These are phyloP conservation scores for Naematelia encephala DNA, from an alignment of 768 basidiomycete species.

Conservation along the genomic window DNA sequence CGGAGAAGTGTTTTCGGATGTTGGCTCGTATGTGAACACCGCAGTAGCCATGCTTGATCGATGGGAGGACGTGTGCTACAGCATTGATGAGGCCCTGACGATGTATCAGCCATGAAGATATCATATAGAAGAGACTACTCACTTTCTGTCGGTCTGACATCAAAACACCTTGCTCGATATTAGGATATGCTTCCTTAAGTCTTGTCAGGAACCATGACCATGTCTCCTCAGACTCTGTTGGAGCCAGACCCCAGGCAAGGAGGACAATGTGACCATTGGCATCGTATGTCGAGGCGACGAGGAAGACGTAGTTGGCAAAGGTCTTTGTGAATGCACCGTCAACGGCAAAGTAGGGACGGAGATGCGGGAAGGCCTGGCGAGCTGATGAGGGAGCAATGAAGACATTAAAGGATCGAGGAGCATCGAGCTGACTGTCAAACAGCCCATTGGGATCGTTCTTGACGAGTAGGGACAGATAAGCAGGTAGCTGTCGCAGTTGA, in stretches of 20 bases:
- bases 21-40: background rate
- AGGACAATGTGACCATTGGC: background rate
- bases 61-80: background rate
- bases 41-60: background rate
- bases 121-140: background rate
- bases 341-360: background rate
- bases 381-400: background rate
- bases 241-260: background rate
- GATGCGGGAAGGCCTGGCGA: background rate
- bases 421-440: background rate
- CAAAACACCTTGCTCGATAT: no score
- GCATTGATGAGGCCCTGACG: background rate
- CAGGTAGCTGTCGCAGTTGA: background rate
- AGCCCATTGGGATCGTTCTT: background rate
- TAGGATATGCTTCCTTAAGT: no score
- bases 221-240: no score
- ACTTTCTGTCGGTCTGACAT: background rate
- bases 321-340: background rate
- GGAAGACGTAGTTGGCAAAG: background rate
- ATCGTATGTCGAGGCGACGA: background rate
- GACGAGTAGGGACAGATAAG: background rate
- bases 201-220: no score
- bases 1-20: background rate
- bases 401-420: background rate
- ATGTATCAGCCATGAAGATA: no score